Base-by-base conservation (phyloP, 2,329 filamentous ascomycete genomes). In the Sporothrix globosa region DNA sequence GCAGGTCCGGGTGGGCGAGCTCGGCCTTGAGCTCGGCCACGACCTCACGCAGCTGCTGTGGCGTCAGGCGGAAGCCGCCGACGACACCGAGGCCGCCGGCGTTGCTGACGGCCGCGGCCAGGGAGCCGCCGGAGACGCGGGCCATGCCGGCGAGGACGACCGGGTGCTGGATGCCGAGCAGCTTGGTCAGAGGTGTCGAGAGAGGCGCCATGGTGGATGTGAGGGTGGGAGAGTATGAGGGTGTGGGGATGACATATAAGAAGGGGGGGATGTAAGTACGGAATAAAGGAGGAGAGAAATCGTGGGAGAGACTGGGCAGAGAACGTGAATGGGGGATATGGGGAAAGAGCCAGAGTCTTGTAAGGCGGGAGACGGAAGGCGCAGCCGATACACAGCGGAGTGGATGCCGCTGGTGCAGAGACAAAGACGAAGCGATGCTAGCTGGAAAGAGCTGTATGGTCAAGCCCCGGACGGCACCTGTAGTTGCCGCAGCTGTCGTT, bases 141-240 rank as follows among this genome's bases (percentile, higher is more conserved):
- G 95, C 94, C 95, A 98, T 98, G 76, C 95, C 95, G 46, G 95
- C 95, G 24, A 97, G 91, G 75, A 97, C 83, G 79, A 98, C 90
- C 53, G 95, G 95, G 82, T 97, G 93, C 75, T 90, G 84, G 81
- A 97, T 97, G 30, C 88, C 87, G 68, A 97, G 87, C 67, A 97
- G 89, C 69, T 84, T 84, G 74, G 91, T 94, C 50, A 97, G 86
- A 1, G 92, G 92, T 13, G 93, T 96, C 71, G 87, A 87, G 76
- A 96, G 90, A 72, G 88, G 84, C 50, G 53, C 63, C 24, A 66
- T 71, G 14, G 27, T 21, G 19, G 46, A 39, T 21, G 10, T 44
- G 13, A 30, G 34, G 34, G 34, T 34, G 34, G 34, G 34, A 5
- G 34, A 34, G 34, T 7, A 34, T 1, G 34, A 34, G 30, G 9